Evolutionary conservation across 768 basidiomycete species (phyloP), one percentile per base, ranked within the genome.

Genomic region (Podaxis pistillaris): DNA sequence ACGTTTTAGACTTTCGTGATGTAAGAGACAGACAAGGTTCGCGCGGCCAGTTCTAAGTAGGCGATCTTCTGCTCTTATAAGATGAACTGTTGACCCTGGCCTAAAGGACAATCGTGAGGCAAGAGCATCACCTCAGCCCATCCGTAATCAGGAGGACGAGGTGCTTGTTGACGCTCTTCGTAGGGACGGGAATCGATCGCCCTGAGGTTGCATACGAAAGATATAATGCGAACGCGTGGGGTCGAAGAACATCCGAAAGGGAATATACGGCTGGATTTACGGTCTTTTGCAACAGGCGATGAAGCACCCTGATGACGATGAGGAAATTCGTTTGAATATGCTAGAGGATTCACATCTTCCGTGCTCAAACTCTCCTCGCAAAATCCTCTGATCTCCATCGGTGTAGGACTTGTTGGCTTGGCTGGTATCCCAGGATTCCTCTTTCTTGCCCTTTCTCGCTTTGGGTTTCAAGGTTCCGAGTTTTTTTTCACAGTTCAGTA

Each of bases 291-390:
- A 73, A 50, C 1, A 75, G 54, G 6, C 56, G 53, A 51, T 71
- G 73, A 2, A 74, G 53, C 0, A 72, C 58, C 44, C 72, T 74
- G 19, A 9, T 44, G 49, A 38, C 11, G 55, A 41, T 17, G 26
- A 50, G 41, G 26, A 15, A 33, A 22, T 49, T 44, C 13, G 38
- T 22, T 26, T 19, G 46, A 12, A 38, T 40, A 13, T 6, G n/a
- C 52, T 28, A 56, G 8, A n/a, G 44, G 28, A 19, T 3, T 37
- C 68, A 17, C 62, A 79, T 81, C 83, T 75, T 51, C 82, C 80
- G 50, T 83, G 79, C 56, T 85, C 83, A 69, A 82, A 84, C 7
- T 72, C 70, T 2, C 68, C 80, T 7, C 84, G 75, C 41, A 71
- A 67, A 8, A 68, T 46, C 5, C 72, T 68, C 1, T 69, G 56